Evolutionary conservation across 352 stramenopile species (phyloP).

Genomic region (Elongisporangium senticosum): DNA sequence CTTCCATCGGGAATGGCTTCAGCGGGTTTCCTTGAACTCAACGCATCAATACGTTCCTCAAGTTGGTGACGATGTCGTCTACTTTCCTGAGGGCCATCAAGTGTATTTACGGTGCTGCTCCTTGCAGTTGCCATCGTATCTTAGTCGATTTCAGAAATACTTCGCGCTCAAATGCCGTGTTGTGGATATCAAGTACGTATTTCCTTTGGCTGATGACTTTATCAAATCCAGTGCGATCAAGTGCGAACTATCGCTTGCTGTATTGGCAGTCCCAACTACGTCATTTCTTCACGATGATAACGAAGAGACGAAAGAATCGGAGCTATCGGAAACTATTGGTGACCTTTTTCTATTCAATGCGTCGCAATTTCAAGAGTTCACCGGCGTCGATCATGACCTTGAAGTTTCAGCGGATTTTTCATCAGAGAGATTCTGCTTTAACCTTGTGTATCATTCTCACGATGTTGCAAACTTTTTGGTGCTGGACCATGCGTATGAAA

Average conservation of each 20-base stretch:
- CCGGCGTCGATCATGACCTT: slow-evolving; percentile 57
- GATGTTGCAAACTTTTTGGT: slow-evolving; percentile 83
- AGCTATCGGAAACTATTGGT: slow-evolving; percentile 21
- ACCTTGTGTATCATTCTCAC: slow-evolving; percentile 67
- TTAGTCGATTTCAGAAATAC: slow-evolving; percentile 44
- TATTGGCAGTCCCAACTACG: slow-evolving; percentile 51
- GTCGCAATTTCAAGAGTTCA: slow-evolving; percentile 59
- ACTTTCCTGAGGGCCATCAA: slow-evolving; percentile 71
- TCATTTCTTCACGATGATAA: slow-evolving; percentile 12
- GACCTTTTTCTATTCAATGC: slow-evolving; percentile 27
- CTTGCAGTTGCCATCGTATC: slow-evolving; percentile 41
- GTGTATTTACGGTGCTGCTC: slow-evolving; percentile 32
- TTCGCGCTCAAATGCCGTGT: slow-evolving; percentile 76
- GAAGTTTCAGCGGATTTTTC: slow-evolving; percentile 22
- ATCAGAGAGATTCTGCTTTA: slow-evolving; percentile 53
- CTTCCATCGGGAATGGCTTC: slow-evolving; percentile 79
- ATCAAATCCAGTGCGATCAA: slow-evolving; percentile 56
- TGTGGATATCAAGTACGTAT: slow-evolving; percentile 68
- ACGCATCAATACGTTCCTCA: slow-evolving; percentile 77
- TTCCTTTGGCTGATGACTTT: slow-evolving; percentile 56
- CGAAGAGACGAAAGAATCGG: slow-evolving; percentile 38
- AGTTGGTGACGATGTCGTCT: slow-evolving; percentile 76
- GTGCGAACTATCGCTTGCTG: slow-evolving; percentile 58
- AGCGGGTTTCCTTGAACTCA: slow-evolving; percentile 37
- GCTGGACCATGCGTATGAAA: slow-evolving; percentile 78